Evolutionary conservation across 2,329 filamentous ascomycete species (phyloP).

Genomic region (Beauveria pseudobassiana): DNA sequence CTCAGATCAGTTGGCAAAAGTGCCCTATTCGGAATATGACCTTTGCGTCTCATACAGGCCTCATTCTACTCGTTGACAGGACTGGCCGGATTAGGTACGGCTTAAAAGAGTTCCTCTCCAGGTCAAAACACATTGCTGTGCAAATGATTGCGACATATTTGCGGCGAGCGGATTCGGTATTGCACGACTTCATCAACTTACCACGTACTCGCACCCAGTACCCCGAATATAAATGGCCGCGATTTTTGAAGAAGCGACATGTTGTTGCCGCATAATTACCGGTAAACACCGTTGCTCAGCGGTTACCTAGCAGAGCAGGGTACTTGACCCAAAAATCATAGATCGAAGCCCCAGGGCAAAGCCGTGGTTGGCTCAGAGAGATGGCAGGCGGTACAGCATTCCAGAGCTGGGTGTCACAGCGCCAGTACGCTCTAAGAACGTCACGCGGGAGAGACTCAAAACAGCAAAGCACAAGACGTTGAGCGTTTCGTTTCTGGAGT

Average conservation of each 20-base stretch:
- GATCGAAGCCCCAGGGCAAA: neutral
- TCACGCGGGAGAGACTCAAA: neutral
- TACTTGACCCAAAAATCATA: neutral
- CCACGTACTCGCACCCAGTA: too few relatives aligned
- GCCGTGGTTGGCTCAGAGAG: neutral
- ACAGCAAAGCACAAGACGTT: neutral
- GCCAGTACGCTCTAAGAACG: too few relatives aligned
- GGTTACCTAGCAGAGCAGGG: neutral
- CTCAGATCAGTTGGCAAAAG: too few relatives aligned
- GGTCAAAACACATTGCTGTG: too few relatives aligned
- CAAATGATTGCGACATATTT: too few relatives aligned
- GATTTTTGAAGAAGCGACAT: neutral
- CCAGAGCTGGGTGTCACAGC: neutral
- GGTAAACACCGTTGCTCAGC: neutral
- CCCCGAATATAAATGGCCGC: neutral
- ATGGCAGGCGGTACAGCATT: neutral
- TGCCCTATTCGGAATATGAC: too few relatives aligned
- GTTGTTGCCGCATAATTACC: neutral
- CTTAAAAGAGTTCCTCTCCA: too few relatives aligned
- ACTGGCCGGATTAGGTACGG: too few relatives aligned
- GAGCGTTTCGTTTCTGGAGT: neutral
- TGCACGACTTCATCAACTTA: too few relatives aligned
- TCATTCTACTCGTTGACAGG: too few relatives aligned
- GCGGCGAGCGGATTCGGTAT: too few relatives aligned
- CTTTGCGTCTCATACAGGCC: too few relatives aligned